Base-by-base conservation (phyloP, 148 eudicot genomes). In the Fagopyrum tataricum region DNA sequence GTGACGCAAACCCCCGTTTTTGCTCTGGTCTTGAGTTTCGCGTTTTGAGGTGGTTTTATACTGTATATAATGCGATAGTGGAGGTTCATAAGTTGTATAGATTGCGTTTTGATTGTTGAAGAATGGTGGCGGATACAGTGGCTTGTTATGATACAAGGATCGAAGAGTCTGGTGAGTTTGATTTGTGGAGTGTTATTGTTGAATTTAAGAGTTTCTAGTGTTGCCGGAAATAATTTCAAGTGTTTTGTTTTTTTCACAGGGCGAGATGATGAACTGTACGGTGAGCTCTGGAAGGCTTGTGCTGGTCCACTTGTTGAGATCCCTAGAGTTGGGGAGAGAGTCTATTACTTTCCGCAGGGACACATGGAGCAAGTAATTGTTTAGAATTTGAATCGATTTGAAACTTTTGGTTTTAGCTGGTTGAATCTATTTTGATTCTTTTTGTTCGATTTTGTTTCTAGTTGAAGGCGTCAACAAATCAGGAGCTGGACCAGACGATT, bases 381-480 rank as follows among this genome's bases (percentile, higher is more conserved):
- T 72, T 44, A n/a, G n/a, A 24, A 23, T 72, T 52, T 31, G 26
- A 26, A 42, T 78, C 41, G 39, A 23, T 31, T n/a, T 44, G 67
- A 55, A 44, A 20, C 20, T 4, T 72, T 52, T 14, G 14, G n/a
- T 20, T 67, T 70, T 70, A 7, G 47, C 14, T 13, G 15, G 72
- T 69, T 12, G 14, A 13, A 21, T 69, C 31, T 4, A 24, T 41
- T 4, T 7, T 1, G 1, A 67, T n/a, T n/a, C 20, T 24, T 72
- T 72, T 74, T 5, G 48, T 71, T 20, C 39, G 41, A 46, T 48
- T 68, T 73, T 20, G 48, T 21, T 66, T 70, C 23, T 73, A 95
- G 98, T 79, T 95, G 82, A 90, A 91, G 81, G 98, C 92, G 52
- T 95, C 98, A 64, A 95, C 91, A 66, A 91, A 91, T 85, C 86